Percentiles rank a stretch among this genome's conserved stretches.
Conservation (phyloP, 352 stramenopile species). For the Halophytophthora batemanensis region DNA sequence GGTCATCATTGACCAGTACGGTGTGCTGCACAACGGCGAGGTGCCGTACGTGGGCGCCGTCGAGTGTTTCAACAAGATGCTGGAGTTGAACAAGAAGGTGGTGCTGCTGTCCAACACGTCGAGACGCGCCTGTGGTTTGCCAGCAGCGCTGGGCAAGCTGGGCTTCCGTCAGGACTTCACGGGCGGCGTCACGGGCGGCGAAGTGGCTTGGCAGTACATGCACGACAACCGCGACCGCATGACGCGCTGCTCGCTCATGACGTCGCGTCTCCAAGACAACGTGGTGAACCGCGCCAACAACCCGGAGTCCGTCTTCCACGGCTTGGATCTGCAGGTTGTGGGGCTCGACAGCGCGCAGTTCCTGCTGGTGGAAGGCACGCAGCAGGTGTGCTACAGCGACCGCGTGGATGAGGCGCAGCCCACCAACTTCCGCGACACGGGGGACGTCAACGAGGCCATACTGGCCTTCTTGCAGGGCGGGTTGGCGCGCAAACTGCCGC, state of each 20-base stretch:
- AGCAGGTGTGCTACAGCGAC: conserved; percentile 51
- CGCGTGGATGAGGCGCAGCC: conserved; percentile 22
- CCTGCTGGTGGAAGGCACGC: conserved; percentile 53
- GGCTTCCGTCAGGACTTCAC: conserved; percentile 65
- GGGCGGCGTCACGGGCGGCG: conserved; percentile 49
- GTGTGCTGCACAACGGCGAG: conserved; percentile 89
- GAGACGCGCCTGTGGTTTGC: conserved; percentile 48
- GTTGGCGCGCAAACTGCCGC: conserved; percentile 47
- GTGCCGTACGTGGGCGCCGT: conserved; percentile 57
- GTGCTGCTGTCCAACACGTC: conserved; percentile 90
- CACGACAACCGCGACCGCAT: conserved; percentile 19
- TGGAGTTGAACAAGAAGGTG: conserved; percentile 58
- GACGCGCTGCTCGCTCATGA: conserved; percentile 39
- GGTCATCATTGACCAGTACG: conserved; percentile 92
- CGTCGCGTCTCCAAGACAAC: conserved; percentile 27
- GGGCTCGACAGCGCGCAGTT: conserved; percentile 41
- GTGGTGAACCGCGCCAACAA: conserved; percentile 33
- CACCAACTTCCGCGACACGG: conserved; percentile 47
- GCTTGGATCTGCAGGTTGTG: conserved; percentile 43
- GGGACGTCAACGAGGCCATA: conserved; percentile 35
- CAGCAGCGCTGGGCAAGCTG: conserved; percentile 52
- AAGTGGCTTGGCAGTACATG: conserved; percentile 47
- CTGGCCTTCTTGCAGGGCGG: conserved; percentile 49
- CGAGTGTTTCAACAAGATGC: conserved; percentile 59
- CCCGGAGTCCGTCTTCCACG: conserved; percentile 44